Conservation (phyloP, 2,329 filamentous ascomycete genomes). For the Apiospora saccharicola region DNA sequence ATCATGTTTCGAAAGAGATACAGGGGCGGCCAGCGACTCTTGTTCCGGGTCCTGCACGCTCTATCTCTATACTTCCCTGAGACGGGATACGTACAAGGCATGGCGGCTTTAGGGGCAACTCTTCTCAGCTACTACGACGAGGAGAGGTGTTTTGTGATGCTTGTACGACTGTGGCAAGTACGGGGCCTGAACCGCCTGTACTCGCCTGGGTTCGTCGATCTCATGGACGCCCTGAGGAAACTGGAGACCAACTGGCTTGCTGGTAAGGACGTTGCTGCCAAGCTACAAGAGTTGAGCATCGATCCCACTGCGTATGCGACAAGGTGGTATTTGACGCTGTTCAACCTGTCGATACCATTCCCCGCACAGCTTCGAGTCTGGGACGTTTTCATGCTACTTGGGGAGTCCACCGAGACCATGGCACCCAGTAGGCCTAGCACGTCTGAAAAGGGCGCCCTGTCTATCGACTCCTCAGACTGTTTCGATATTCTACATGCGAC, state of each 20-base stretch:
- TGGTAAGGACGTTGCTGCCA: slow-evolving; percentile 77
- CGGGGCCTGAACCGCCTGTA: slow-evolving; percentile 88
- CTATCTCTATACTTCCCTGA: slow-evolving; percentile 90
- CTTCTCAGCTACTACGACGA: slow-evolving; percentile 97
- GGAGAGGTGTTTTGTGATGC: slow-evolving; percentile 92
- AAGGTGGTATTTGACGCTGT: slow-evolving; percentile 95
- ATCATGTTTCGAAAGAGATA: slow-evolving; percentile 97
- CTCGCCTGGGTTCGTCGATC: slow-evolving; percentile 79
- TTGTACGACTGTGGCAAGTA: slow-evolving; percentile 91
- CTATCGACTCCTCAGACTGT: slow-evolving; percentile 60
- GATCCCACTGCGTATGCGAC: slow-evolving; percentile 93
- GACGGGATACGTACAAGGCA: slow-evolving; percentile 96
- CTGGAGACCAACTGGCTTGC: slow-evolving; percentile 86
- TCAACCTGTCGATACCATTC: slow-evolving; percentile 97
- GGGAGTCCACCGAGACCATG: slow-evolving; percentile 60
- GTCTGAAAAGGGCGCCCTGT: slow-evolving; percentile 40
- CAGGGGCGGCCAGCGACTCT: slow-evolving; percentile 85
- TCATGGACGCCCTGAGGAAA: slow-evolving; percentile 85
- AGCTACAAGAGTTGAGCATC: slow-evolving; percentile 80
- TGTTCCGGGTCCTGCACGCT: slow-evolving; percentile 92
- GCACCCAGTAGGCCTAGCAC: slow-evolving; percentile 24
- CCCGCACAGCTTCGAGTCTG: slow-evolving; percentile 92
- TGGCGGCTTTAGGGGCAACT: slow-evolving; percentile 92
- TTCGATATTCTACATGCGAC: slow-evolving; percentile 91
- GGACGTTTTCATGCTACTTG: slow-evolving; percentile 97